These are phyloP conservation scores for Saksenaea vasiformis DNA, from an alignment of 371 early-diverging fungal genomes.

Conservation along the genomic window DNA sequence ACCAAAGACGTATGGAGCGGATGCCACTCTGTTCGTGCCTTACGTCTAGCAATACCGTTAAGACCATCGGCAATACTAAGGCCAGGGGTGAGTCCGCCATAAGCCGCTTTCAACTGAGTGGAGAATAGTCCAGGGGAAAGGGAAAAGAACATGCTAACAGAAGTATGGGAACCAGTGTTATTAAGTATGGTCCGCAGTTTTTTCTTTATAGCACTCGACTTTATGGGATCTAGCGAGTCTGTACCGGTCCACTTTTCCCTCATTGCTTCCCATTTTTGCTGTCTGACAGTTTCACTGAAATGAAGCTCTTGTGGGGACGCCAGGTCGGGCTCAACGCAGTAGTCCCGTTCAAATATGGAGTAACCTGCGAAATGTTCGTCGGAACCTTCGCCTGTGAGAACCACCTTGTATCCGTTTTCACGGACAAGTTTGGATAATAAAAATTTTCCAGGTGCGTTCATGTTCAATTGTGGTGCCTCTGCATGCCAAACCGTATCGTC, in stretches of 20 bases:
- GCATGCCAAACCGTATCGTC: slow-evolving; percentile 25
- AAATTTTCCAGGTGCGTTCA: slow-evolving; percentile 16
- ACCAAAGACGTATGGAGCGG: slow-evolving; percentile 24
- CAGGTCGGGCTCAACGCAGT: slow-evolving; percentile 21
- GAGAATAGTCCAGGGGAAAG: neutral
- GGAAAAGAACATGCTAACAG: neutral
- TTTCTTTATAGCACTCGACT: no score
- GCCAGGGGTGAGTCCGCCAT: slow-evolving; percentile 11
- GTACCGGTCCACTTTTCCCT: no score
- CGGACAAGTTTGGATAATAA: slow-evolving; percentile 19
- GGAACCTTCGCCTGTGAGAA: slow-evolving; percentile 67
- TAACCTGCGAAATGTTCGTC: slow-evolving; percentile 71
- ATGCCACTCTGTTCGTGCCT: slow-evolving; percentile 24
- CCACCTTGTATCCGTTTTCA: slow-evolving; percentile 44
- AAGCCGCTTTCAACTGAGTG: neutral
- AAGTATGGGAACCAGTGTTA: neutral
- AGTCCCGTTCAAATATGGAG: slow-evolving; percentile 47
- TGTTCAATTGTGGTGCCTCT: slow-evolving; percentile 21
- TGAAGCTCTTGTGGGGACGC: slow-evolving; percentile 21
- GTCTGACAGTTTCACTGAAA: slow-evolving; percentile 8
- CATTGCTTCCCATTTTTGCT: neutral
- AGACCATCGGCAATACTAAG: slow-evolving; percentile 13
- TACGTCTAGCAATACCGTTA: slow-evolving; percentile 17
- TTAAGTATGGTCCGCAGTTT: neutral
- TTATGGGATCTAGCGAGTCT: no score